Base-by-base conservation (phyloP, 2,329 filamentous ascomycete species). In the Teratosphaeria zuluensis region DNA sequence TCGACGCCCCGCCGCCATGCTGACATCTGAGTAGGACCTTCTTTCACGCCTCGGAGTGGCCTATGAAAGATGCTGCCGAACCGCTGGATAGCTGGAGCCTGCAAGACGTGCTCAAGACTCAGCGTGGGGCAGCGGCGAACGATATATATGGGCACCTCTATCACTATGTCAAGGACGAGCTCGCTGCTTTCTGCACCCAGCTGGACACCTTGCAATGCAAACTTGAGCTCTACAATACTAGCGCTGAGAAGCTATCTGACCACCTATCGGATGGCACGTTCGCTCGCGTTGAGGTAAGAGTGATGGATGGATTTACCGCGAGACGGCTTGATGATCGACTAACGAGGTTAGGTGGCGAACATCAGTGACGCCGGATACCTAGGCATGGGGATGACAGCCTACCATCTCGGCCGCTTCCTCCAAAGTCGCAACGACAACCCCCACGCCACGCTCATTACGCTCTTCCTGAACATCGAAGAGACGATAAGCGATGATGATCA, bases 71-170 rank as follows among this genome's bases (percentile, higher is more conserved):
- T 54, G 58, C 54, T 51, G 68, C 74, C 0, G 68, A 75, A 57
- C 74, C 76, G 21, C 56, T 73, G 1, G 46, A 66, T 16, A 74
- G 75, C 2, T 79, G 76, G 76, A 3, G 53, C 1, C 21, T 65
- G 2, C 3, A 59, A 2, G 72, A 77, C 0, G 63, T 75, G n/a
- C 42, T 62, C 32, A n/a, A 63, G 21, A 19, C 59, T 55, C n/a
- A 59, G n/a, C 31, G 56, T 3, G 56, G 55, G 0, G 69, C 72
- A 5, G 55, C 65, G 2, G 38, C 33, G 30, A 63, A 67, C 8
- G 76, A 79, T 56, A 48, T 73, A 0, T 75, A 77, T 55, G 76
- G 76, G 19, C 69, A 69, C 16, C 64, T 79, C 0, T 76, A 52
- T 19, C 30, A 52, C 51, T 52, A 52, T n/a, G 51, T 52, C 12